Evolutionary conservation across 2,329 filamentous ascomycete genomes (phyloP).

Genomic region (Fonsecaea erecta): DNA sequence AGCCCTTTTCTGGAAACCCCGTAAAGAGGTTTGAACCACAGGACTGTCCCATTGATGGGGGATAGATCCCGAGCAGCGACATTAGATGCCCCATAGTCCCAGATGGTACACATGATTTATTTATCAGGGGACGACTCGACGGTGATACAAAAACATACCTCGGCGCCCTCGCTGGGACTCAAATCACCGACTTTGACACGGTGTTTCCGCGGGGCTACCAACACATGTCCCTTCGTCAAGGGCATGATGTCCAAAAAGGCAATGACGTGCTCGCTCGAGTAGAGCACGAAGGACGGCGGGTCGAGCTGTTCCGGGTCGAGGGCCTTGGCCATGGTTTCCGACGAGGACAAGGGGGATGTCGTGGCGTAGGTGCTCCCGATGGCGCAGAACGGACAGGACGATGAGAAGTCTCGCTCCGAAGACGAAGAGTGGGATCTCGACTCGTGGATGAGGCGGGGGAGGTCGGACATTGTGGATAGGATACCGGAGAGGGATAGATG

Average conservation of each 20-base stretch:
- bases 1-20: not conserved
- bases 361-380: conserved; percentile 47
- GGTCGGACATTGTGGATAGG: conserved; percentile 4
- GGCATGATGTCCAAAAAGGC: conserved; percentile 95
- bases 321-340: conserved; percentile 7
- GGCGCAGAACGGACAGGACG: conserved; percentile 14
- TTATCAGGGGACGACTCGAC: not conserved
- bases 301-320: conserved; percentile 32
- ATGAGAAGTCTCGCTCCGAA: conserved; percentile 10
- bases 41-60: not conserved
- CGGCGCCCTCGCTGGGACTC: conserved; percentile 64
- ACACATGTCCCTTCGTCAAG: conserved; percentile 78
- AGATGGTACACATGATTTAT: conserved; percentile 36
- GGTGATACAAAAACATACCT: conserved; percentile 59
- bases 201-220: conserved; percentile 79
- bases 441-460: conserved; percentile 12
- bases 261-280: conserved; percentile 76
- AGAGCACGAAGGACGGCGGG: conserved; percentile 60
- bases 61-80: not conserved
- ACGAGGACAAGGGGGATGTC: conserved; percentile 33
- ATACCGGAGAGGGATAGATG: not conserved
- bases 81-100: conserved; percentile 10
- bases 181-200: conserved; percentile 77
- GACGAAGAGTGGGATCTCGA: not conserved
- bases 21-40: not conserved